phyloP scores from a whole-genome alignment of 352 stramenopile genomes.

The Discostella stelligera region DNA sequence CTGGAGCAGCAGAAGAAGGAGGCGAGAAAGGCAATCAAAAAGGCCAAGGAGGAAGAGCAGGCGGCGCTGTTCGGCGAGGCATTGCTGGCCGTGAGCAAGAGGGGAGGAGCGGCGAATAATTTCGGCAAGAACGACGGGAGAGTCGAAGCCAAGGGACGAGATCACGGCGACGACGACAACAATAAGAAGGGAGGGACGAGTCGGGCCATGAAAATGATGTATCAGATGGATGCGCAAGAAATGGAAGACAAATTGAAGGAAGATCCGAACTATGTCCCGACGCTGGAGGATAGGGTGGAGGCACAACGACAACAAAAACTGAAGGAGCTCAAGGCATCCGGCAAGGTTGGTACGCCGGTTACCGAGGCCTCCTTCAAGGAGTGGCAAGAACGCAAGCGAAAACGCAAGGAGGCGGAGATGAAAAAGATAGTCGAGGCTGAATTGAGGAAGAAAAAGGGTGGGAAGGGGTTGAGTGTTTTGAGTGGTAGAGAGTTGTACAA shows the following conservation, averaged over 20 bases:
- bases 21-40: conserved; percentile 83
- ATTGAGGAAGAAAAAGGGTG: conserved; percentile 85
- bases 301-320: conserved; percentile 81
- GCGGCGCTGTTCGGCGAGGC: conserved; percentile 82
- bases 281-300: conserved; percentile 86
- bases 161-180: conserved; percentile 71
- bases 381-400: conserved; percentile 84
- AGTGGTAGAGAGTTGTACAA: conserved; percentile 84
- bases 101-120: no score
- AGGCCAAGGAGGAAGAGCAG: conserved; percentile 79
- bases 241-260: conserved; percentile 79
- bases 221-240: conserved; percentile 80
- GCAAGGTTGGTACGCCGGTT: conserved; percentile 80
- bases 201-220: conserved; percentile 83
- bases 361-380: conserved; percentile 82
- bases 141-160: conserved; percentile 68
- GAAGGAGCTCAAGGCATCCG: conserved; percentile 74
- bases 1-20: conserved; percentile 73
- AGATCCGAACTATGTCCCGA: conserved; percentile 84
- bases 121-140: conserved; percentile 75
- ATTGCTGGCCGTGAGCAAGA: conserved; percentile 77
- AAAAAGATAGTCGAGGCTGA: conserved; percentile 81
- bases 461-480: conserved; percentile 83
- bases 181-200: conserved; percentile 70
- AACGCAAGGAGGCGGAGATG: conserved; percentile 60